Base-by-base conservation (phyloP, 169 alveolate species). In the Besnoitia besnoiti region DNA sequence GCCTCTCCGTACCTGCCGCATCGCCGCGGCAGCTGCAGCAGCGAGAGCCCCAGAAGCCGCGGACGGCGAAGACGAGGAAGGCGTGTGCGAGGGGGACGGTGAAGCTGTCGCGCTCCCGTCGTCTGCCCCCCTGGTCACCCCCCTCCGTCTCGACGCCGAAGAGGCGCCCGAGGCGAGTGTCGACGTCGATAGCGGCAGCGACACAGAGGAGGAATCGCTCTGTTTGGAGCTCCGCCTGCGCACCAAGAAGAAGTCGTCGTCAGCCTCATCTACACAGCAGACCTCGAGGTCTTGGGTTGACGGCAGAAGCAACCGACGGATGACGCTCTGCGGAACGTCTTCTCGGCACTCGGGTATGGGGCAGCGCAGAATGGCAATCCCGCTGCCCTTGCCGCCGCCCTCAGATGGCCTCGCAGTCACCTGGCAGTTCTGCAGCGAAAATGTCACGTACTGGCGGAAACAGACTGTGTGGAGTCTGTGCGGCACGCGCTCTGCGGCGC, bases 301-400 rank as follows among this genome's bases (percentile, higher is more conserved):
- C 2, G 82, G n/a, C 44, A 77, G 61, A 8, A 77, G 87, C 0
- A 77, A 55, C 37, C 55, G 50, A 37, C 87, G 87, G 30, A 77
- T 42, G 87, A 77, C 55, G 87, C 55, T 77, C 55, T 77, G 61
- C 27, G 87, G 55, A 7, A 77, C 87, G 12, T 30, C 87, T 10
- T 12, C 21, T 35, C 87, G 55, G 59, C 87, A 77, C 59, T 77
- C 44, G 55, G 87, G 61, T 33, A 77, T 51, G 0, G 87, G 87
- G 21, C 87, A 77, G 1, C 55, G 87, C 14, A 77, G 61, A 42
- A 77, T 77, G 59, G 61, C 55, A 3, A 55, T 14, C 40, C 87
- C 59, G 21, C 33, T n/a, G 49, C 3, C 55, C 10, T n/a, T 35
- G 37, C 40, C 87, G 10, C 47, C 55, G n/a, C 87, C 50, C 59